A percentile compares a stretch with the other conserved stretches of the same genome.
Conservation (phyloP, 2,329 filamentous ascomycete genomes). For the Pyrenophora teres region DNA sequence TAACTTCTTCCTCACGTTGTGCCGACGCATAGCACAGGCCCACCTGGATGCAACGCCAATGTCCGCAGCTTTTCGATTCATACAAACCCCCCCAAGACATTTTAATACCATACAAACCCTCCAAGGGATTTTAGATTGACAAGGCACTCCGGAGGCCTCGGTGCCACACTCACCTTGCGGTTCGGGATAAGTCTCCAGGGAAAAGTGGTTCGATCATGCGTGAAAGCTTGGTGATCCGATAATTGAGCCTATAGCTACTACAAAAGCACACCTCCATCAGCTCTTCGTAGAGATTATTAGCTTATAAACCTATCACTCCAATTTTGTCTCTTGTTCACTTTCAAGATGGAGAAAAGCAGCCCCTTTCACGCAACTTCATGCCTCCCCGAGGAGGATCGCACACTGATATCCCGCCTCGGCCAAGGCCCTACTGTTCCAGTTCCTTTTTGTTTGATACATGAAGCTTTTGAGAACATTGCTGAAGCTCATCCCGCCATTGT, state of each 20-base stretch:
- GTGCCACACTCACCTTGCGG: background rate
- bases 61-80: background rate
- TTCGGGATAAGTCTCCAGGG: background rate
- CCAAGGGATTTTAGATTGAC: too few species aligned
- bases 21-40: background rate
- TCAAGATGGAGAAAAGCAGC: slow-evolving; percentile 2
- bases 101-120: background rate
- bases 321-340: background rate
- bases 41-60: background rate
- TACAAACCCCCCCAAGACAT: background rate
- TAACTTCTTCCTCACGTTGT: background rate
- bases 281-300: too few species aligned
- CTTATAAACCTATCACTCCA: background rate
- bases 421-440: slow-evolving; percentile 23
- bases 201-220: background rate
- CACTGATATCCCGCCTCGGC: slow-evolving; percentile 30
- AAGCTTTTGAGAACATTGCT: slow-evolving; percentile 37
- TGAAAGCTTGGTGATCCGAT: too few species aligned
- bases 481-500: slow-evolving; percentile 26
- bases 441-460: slow-evolving; percentile 27
- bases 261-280: background rate
- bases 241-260: background rate
- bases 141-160: background rate
- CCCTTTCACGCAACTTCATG: slow-evolving; percentile 18
- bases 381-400: slow-evolving; percentile 27